Percentiles rank a stretch among this genome's conserved stretches.
Evolutionary conservation across 2,329 filamentous ascomycete genomes (phyloP).

Genomic region (Zymoseptoria passerinii): DNA sequence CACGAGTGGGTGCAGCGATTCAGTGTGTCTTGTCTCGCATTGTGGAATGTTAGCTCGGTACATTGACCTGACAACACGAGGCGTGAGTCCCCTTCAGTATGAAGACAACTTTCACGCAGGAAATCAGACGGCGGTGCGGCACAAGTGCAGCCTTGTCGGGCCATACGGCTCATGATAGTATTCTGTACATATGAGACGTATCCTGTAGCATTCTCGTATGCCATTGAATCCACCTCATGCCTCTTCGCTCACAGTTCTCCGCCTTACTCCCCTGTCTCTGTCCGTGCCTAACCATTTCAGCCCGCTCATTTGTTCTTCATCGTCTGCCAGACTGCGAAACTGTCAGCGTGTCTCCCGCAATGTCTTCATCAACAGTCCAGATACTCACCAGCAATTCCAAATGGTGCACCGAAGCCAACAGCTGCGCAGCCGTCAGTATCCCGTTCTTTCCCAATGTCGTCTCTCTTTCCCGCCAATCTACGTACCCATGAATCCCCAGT

Average conservation of each 20-base stretch:
- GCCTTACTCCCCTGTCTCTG: neutral
- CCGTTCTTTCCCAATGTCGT: neutral
- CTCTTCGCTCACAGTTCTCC: neutral
- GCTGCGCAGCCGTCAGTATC: slow-evolving; percentile 40
- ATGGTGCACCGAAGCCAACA: slow-evolving; percentile 51
- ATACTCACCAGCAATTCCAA: slow-evolving; percentile 55
- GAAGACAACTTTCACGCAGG: neutral
- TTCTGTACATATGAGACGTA: slow-evolving; percentile 3
- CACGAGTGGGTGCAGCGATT: neutral
- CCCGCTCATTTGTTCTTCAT: slow-evolving; percentile 48
- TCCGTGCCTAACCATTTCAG: neutral
- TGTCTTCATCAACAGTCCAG: neutral
- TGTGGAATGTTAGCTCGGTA: too few species aligned
- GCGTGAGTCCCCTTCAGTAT: neutral
- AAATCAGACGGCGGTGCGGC: neutral
- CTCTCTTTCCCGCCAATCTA: slow-evolving; percentile 14
- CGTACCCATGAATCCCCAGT: slow-evolving; percentile 71
- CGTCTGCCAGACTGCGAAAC: slow-evolving; percentile 55
- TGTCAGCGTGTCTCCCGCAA: slow-evolving; percentile 4
- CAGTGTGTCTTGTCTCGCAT: too few species aligned
- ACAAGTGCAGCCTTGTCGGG: neutral
- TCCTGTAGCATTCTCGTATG: neutral
- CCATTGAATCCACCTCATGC: neutral
- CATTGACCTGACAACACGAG: neutral
- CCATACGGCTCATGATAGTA: neutral